phyloP scores from a whole-genome alignment of 192 early-diverging fungal species.

The Jimgerdemannia lactiflua region DNA sequence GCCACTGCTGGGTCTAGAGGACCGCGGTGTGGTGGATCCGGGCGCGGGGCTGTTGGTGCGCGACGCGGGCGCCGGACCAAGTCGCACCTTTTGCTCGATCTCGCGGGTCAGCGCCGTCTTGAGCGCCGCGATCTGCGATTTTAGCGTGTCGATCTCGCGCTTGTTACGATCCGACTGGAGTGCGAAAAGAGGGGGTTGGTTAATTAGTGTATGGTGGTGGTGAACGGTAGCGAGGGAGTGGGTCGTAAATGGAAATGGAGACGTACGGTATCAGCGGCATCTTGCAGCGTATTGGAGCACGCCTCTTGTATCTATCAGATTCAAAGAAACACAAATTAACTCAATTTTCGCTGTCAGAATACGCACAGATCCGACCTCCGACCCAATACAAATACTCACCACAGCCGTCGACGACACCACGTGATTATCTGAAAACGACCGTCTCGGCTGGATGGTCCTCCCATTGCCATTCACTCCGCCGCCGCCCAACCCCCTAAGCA shows the following conservation, averaged over 20 bases:
- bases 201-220: not conserved
- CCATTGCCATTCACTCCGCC: not conserved
- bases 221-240: not conserved
- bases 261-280: not conserved
- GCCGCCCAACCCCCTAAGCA: not conserved
- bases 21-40: constrained; percentile 9
- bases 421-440: not conserved
- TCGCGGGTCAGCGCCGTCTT: not conserved
- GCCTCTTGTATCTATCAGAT: not conserved
- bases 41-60: not conserved
- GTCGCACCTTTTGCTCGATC: not conserved
- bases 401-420: not conserved
- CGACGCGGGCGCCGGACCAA: not conserved
- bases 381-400: not conserved
- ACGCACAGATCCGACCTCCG: too few relatives aligned
- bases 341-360: too few relatives aligned
- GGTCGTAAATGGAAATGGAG: not conserved
- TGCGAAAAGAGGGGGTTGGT: not conserved
- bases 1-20: not conserved
- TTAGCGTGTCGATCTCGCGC: not conserved
- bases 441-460: not conserved
- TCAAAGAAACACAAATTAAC: too few relatives aligned
- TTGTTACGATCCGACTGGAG: not conserved
- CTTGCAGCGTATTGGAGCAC: not conserved
- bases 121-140: constrained; percentile 1